Base-by-base conservation (phyloP, 2,329 filamentous ascomycete species). In the Calonectria montana region DNA sequence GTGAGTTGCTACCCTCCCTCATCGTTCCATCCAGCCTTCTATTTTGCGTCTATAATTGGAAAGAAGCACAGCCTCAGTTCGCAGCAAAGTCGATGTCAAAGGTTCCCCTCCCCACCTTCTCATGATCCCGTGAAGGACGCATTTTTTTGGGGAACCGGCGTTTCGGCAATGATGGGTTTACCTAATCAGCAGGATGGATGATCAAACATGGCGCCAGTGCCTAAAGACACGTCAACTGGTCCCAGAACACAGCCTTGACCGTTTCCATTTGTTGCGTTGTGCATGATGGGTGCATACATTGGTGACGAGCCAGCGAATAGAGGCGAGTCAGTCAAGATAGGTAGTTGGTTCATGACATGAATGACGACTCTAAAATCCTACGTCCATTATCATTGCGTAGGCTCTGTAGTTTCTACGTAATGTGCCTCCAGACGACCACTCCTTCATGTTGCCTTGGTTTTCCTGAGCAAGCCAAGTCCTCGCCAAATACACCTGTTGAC, bases 31-130 rank as follows among this genome's bases (percentile, higher is more conserved):
- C 53, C 53, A 25, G 21, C 7, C 21, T 39, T 59, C 21, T 16
- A 59, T 39, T 39, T 29, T 41, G 41, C 15, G 62, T 61, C 68
- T 66, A 70, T 70, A 35, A 61, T 65, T 65, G 62, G 68, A 37
- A 67, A 21, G 39, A 1, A 39, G 27, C 55, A 67, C 65, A 29
- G 43, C 57, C 57, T 41, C 43, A 18, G 16, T 21, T 8, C 15
- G 6, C 13, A 21, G 25, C 16, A 39, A 35, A 45, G 29, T 55
- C 23, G 53, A 43, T 59, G 53, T 35, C 23, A 16, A 37, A 18
- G 15, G 45, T 12, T 23, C 50, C 64, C 53, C 31, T 39, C 53
- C 21, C 35, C 53, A 25, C 53, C 53, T 39, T 25, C n/a, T 16
- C 53, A 39, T 6, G 18, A 39, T 59, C 31, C 59, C 57, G 41